Base-by-base conservation (phyloP, 345 rosid species). In the Turnera subulata region DNA sequence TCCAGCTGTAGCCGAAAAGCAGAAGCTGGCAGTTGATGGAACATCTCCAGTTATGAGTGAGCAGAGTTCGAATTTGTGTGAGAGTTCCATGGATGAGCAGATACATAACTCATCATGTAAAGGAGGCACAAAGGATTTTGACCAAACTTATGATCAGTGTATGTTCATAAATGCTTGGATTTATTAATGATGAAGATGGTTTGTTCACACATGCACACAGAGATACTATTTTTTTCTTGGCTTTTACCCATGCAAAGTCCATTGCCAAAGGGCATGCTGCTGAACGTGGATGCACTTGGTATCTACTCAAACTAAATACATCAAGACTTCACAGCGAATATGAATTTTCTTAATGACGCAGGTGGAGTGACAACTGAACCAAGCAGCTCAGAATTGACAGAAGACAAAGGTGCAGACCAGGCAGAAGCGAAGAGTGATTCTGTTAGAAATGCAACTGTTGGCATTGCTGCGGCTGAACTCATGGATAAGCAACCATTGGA, bases 361-460 rank as follows among this genome's bases (percentile, higher is more conserved):
- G 88, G 59, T 61, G 65, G 57, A 56, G 55, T 44, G 11, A 64
- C 53, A 19, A 56, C 65, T 25, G 76, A 64, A 45, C 37, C 38
- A 45, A 64, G 62, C 20, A 51, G 71, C 71, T 72, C 66, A 23
- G 73, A 67, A 55, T 64, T 70, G 42, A 68, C 60, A 18, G 69
- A 50, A 47, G 73, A 64, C 16, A 71, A 67, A 68, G 63, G 15
- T 43, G 50, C 60, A 7, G 68, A 44, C 56, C 70, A 59, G 44
- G 58, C 65, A 53, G 73, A 73, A 60, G 65, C 32, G 55, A 60
- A 39, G 62, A 61, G 58, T 29, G 73, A 67, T 72, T 71, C 67
- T 46, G 53, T 42, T 20, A 55, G 42, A 43, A 53, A 40, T 21
- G 61, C 29, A 38, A n/a, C 22, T 46, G 62, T 47, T 62, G 48